A percentile compares a stretch with the other conserved stretches of the same genome.
phyloP scores from a whole-genome alignment of 225 moss, liverwort and hornwort genomes.

The Asterella californica region DNA sequence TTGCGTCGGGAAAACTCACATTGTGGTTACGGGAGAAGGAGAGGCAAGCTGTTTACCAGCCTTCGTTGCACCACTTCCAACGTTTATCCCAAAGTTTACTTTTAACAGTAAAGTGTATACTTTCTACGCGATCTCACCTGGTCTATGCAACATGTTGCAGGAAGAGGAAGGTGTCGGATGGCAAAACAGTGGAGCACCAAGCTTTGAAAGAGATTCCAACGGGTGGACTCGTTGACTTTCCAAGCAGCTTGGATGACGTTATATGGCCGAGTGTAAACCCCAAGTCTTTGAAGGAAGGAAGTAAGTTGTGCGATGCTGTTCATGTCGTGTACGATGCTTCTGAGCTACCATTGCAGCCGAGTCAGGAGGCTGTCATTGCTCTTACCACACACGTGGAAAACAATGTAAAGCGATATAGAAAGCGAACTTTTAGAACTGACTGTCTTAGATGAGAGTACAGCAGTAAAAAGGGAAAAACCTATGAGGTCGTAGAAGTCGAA shows the following conservation, averaged over 20 bases:
- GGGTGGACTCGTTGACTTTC: constrained; percentile 49
- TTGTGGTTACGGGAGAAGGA: background rate
- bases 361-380: background rate
- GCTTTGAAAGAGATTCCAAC: constrained; percentile 70
- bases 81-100: background rate
- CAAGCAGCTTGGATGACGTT: constrained; percentile 35
- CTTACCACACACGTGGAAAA: background rate
- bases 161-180: constrained; percentile 73
- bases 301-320: constrained; percentile 4
- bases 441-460: no score
- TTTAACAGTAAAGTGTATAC: background rate
- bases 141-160: constrained; percentile 30
- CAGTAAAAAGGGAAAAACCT: no score
- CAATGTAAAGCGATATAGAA: background rate
- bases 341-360: background rate
- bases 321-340: background rate
- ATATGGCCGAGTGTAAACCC: constrained; percentile 23
- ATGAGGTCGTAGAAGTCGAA: no score
- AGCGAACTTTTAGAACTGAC: background rate
- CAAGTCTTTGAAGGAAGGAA: constrained; percentile 2
- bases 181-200: constrained; percentile 78
- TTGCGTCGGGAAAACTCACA: no score
- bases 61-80: background rate
- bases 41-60: background rate
- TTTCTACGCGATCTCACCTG: background rate